Base-by-base conservation (phyloP, 768 basidiomycete genomes). In the Daedaleopsis sinensis region DNA sequence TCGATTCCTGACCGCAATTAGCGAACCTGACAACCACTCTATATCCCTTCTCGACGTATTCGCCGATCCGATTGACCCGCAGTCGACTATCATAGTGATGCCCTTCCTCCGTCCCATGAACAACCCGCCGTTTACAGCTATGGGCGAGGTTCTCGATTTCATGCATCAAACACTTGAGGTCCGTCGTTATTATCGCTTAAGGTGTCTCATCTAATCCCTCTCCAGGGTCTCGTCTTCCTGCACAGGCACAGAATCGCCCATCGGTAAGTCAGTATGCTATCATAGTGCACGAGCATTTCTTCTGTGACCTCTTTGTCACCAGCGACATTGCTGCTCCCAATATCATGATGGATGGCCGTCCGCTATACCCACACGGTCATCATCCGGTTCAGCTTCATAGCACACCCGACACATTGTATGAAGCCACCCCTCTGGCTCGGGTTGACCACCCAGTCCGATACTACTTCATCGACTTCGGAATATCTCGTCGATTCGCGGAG, bases 371-470 rank as follows among this genome's bases (percentile, higher is more conserved):
- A 0, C 9, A 64, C 1, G 68, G 64, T 10, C 64, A 69, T 38
- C 68, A 69, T 44, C 68, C 65, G 0, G 57, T 76, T 8, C 65
- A 71, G 6, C 65, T 67, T 0, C 64, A 73, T 39, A 70, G 57
- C 43, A 66, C 77, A n/a, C 70, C 70, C 0, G 77, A 79, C 57
- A 74, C 71, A 2, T 61, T 75, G 13, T 70, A 72, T 1, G 58
- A 66, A 7, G 52, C 76, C n/a, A 38, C 58, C 9, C 75, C 75
- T 0, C 59, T 75, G 16, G 63, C 73, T 0, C 69, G 77, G 18
- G 72, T 73, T n/a, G 70, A 73, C 35, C 63, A 72, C 43, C 71
- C 75, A 5, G 75, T 80, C 7, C 72, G 73, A 9, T 68, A 70
- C 53, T 67, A 59, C 63, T 64, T 64, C 50, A 63, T 70, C 59